Percentiles rank a stretch among this genome's conserved stretches.
Conservation (phyloP, 169 alveolate genomes). For the Eimeria acervulina region DNA sequence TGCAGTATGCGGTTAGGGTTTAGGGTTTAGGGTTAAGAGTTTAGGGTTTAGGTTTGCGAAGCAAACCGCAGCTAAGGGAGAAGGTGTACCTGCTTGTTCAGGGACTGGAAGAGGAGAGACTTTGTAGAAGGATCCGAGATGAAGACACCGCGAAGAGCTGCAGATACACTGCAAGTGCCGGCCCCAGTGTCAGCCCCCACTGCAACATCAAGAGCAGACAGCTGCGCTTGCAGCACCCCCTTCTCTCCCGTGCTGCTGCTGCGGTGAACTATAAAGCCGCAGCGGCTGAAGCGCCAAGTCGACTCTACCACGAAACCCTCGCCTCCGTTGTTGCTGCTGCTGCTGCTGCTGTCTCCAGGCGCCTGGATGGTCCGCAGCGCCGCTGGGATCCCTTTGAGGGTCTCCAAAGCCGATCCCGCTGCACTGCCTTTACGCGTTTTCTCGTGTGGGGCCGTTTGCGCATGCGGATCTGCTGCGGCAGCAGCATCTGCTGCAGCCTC, state of each 20-base stretch:
- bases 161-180: conserved; percentile 68
- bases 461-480: background rate
- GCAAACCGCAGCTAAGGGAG: background rate
- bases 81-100: conserved; percentile 41
- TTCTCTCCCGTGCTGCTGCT: conserved; percentile 72
- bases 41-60: background rate
- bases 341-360: conserved; percentile 35
- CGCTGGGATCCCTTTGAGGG: conserved; percentile 47
- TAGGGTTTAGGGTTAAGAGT: background rate
- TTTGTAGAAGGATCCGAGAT: conserved; percentile 79
- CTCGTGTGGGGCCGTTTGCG: background rate
- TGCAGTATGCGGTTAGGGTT: background rate
- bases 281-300: conserved; percentile 41
- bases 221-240: conserved; percentile 72
- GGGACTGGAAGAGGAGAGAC: conserved; percentile 77
- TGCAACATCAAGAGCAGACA: conserved; percentile 7
- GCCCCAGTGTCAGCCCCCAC: conserved; percentile 61
- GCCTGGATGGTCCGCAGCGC: conserved; percentile 2
- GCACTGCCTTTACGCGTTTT: background rate
- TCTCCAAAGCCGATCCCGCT: conserved; percentile 57
- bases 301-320: conserved; percentile 2
- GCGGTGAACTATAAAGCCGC: conserved; percentile 62
- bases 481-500: conserved; percentile 28
- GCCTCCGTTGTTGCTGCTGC: background rate
- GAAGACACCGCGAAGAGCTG: conserved; percentile 71